Evolutionary conservation across 495 filamentous ascomycete species (phyloP).

Genomic region (Tetracladium setigerum): DNA sequence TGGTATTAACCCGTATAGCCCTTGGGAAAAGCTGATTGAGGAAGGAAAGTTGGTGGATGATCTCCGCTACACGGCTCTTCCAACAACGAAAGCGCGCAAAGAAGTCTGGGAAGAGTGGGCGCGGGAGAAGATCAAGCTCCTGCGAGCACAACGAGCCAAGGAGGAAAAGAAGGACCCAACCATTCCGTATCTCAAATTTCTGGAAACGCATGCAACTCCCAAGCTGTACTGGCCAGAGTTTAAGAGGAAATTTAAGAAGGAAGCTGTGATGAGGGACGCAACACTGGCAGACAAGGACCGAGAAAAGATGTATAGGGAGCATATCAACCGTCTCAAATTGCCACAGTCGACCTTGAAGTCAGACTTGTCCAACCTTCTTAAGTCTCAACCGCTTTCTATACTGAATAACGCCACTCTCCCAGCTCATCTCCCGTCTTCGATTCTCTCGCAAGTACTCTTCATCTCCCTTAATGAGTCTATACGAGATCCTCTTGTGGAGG

Average conservation of each 20-base stretch:
- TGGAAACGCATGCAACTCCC: slow-evolving; percentile 71
- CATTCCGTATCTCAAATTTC: slow-evolving; percentile 75
- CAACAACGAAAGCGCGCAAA: slow-evolving; percentile 71
- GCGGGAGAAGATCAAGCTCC: slow-evolving; percentile 56
- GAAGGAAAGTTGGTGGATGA: slow-evolving; percentile 81
- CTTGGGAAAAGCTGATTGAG: slow-evolving; percentile 82
- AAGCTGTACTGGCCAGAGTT: slow-evolving; percentile 98
- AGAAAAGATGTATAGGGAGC: slow-evolving; percentile 86
- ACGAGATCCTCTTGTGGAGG: slow-evolving; percentile 67
- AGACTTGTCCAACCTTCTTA: slow-evolving; percentile 72
- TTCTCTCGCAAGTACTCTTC: slow-evolving; percentile 74
- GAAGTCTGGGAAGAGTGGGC: slow-evolving; percentile 81
- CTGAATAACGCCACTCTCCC: slow-evolving; percentile 61
- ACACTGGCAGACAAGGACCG: slow-evolving; percentile 77
- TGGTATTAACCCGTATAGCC: slow-evolving; percentile 76
- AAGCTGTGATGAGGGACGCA: slow-evolving; percentile 69
- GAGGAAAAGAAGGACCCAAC: slow-evolving; percentile 79
- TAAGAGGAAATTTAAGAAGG: slow-evolving; percentile 79
- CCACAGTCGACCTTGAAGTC: slow-evolving; percentile 66
- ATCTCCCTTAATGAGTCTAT: slow-evolving; percentile 63
- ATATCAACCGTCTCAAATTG: slow-evolving; percentile 69
- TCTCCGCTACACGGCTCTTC: slow-evolving; percentile 72
- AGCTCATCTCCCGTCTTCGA: slow-evolving; percentile 54
- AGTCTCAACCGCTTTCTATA: slow-evolving; percentile 51
- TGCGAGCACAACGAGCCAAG: slow-evolving; percentile 65